Percentiles rank a stretch among this genome's conserved stretches.
Conservation (phyloP, 306 rosid species). For the Geum urbanum region DNA sequence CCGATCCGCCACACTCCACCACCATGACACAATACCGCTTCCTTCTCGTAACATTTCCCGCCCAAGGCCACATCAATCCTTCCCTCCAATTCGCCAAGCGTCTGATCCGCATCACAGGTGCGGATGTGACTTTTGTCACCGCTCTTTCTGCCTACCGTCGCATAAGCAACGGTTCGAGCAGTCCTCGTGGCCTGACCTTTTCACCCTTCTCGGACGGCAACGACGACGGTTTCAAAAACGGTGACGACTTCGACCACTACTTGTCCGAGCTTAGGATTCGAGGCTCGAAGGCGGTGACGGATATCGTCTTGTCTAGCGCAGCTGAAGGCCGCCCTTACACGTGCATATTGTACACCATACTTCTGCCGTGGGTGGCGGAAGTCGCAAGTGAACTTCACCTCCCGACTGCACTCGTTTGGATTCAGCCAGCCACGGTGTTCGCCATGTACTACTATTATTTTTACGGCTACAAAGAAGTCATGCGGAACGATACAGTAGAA, state of each 20-base stretch:
- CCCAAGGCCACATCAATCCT: slow-evolving; percentile 44
- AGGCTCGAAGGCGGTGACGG: slow-evolving; percentile 26
- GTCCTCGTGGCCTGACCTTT: slow-evolving; percentile 13
- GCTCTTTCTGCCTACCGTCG: slow-evolving; percentile 15
- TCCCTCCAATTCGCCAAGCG: slow-evolving; percentile 35
- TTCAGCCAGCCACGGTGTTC: slow-evolving; percentile 38
- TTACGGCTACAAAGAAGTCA: slow-evolving; percentile 23
- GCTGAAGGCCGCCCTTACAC: slow-evolving; percentile 24
- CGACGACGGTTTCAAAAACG: slow-evolving; percentile 21
- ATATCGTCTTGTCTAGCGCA: slow-evolving; percentile 8
- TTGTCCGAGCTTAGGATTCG: neutral
- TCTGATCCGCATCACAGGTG: slow-evolving; percentile 19
- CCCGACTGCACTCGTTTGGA: slow-evolving; percentile 32
- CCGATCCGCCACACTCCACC: neutral
- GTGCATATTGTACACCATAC: slow-evolving; percentile 24
- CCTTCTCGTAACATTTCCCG: slow-evolving; percentile 20
- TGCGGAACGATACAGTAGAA: neutral
- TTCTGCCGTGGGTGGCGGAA: slow-evolving; percentile 31
- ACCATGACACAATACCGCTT: slow-evolving; percentile 23
- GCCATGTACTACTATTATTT: slow-evolving; percentile 31
- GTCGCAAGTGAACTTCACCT: slow-evolving; percentile 22
- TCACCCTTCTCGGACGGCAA: slow-evolving; percentile 35
- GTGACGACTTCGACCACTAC: neutral
- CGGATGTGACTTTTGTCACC: slow-evolving; percentile 29
- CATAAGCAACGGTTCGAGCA: slow-evolving; percentile 1